phyloP scores from a whole-genome alignment of 352 stramenopile genomes.

The Phytophthora citrophthora region DNA sequence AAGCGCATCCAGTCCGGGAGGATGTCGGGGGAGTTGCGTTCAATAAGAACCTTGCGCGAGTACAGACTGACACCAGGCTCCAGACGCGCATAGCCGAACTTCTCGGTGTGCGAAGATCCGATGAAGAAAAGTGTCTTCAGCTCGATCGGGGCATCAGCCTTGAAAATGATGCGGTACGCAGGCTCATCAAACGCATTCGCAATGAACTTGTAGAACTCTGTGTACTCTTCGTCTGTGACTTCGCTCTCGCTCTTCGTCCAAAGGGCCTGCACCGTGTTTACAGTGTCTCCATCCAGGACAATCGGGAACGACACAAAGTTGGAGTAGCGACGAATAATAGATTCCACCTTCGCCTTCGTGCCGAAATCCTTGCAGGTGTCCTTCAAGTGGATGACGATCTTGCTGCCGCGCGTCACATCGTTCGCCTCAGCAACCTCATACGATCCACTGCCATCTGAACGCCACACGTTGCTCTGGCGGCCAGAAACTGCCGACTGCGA shows the following conservation, averaged over 20 bases:
- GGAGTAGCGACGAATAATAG: conserved; percentile 99
- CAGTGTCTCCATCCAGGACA: conserved; percentile 95
- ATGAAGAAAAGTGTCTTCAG: conserved; percentile 99
- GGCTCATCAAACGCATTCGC: conserved; percentile 96
- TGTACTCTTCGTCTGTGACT: conserved; percentile 97
- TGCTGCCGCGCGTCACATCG: conserved; percentile 91
- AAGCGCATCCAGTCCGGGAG: conserved; percentile 98
- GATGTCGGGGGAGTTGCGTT: conserved; percentile 97
- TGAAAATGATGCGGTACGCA: conserved; percentile 96
- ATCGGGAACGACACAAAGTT: conserved; percentile 99
- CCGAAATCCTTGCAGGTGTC: conserved; percentile 96
- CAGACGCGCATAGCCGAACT: conserved; percentile 95
- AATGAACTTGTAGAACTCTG: conserved; percentile 98
- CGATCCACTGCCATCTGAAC: conserved; percentile 84
- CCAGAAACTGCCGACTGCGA: conserved; percentile 76
- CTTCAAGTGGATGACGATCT: conserved; percentile 98
- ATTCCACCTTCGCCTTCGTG: conserved; percentile 92
- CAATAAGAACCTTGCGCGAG: conserved; percentile 99
- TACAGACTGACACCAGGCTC: conserved; percentile 98
- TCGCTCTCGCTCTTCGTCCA: conserved; percentile 97
- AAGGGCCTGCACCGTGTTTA: conserved; percentile 99
- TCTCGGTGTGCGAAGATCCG: conserved; percentile 96
- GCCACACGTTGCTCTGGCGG: conserved; percentile 66
- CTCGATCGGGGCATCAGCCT: conserved; percentile 98
- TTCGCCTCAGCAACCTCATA: conserved; percentile 75